These are phyloP conservation scores for Dalbergia cochinchinensis DNA, from an alignment of 306 rosid species.

Conservation along the genomic window DNA sequence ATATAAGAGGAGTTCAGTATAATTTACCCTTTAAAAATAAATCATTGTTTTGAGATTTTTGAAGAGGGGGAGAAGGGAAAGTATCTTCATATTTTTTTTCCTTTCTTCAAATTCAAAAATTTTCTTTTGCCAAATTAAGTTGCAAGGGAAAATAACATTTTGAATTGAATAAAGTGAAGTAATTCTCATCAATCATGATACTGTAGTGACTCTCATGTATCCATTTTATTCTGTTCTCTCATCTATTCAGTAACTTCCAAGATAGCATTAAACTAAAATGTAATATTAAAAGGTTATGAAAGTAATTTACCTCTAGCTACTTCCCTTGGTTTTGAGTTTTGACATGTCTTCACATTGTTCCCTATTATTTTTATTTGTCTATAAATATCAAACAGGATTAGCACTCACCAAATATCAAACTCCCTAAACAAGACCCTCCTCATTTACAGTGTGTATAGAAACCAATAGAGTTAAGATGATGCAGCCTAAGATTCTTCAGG, in stretches of 20 bases:
- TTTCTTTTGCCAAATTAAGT: background rate
- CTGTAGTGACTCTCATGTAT: background rate
- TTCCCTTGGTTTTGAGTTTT: constrained; percentile 16
- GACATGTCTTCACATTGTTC: constrained; percentile 40
- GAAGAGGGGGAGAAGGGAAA: background rate
- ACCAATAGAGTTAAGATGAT: constrained; percentile 40
- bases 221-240: background rate
- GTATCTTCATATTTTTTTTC: background rate
- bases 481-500: constrained; percentile 49
- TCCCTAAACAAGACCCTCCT: background rate
- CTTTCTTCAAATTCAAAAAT: background rate
- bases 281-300: background rate
- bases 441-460: constrained; percentile 21
- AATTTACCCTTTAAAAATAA: too few species aligned
- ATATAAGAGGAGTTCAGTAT: too few species aligned
- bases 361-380: background rate
- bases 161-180: background rate
- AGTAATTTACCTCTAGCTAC: background rate
- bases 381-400: constrained; percentile 34
- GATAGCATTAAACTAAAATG: background rate
- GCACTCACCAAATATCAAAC: constrained; percentile 6
- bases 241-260: background rate
- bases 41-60: constrained; percentile 2
- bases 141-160: background rate
- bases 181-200: background rate